Evolutionary conservation across 805 yeast species (phyloP), one percentile per base, ranked within the genome.

Genomic region (Wickerhamiella lipophila): DNA sequence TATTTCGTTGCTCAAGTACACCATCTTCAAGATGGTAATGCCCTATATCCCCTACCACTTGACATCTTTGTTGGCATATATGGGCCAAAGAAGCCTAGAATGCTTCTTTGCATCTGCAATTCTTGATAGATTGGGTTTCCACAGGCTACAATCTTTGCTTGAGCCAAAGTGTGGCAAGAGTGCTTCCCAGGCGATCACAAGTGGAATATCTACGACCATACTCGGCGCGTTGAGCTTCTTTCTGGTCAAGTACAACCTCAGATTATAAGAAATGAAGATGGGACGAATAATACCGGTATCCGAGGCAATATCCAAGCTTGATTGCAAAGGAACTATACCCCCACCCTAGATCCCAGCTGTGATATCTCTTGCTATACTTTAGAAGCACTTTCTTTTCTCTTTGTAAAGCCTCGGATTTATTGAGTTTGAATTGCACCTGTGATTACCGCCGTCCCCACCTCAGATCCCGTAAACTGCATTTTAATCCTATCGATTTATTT

Each of bases 41-140:
- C 64, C 65, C 5, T 56, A 53, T 42, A 36, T 61, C n/a, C 68
- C 68, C 8, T 21, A 16, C 1, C 15, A 44, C 2, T 48, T 60
- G 2, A 26, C 34, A 3, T 36, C 49, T 12, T 43, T 47, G 7
- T 53, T 65, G 15, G 49, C 53, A 2, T 55, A 57, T 41, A 51
- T 60, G 16, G 68, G 68, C 4, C 49, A 52, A n/a, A 49, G 59
- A 29, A 58, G 67, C 3, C 48, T 63, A 27, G 66, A 62, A 40
- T 56, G 62, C 41, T 65, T 58, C 52, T 58, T 64, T 42, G n/a
- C 57, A 1, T 53, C 59, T 3, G 57, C 54, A 1, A 27, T 52
- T 12, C 42, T 58, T 11, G 59, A 58, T 35, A 16, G 52, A 43
- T 25, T 29, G 40, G 39, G 49, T 21, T 22, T 49, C 19, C 52